phyloP scores from a whole-genome alignment of 2,329 filamentous ascomycete species.

The Epichloe scottii region DNA sequence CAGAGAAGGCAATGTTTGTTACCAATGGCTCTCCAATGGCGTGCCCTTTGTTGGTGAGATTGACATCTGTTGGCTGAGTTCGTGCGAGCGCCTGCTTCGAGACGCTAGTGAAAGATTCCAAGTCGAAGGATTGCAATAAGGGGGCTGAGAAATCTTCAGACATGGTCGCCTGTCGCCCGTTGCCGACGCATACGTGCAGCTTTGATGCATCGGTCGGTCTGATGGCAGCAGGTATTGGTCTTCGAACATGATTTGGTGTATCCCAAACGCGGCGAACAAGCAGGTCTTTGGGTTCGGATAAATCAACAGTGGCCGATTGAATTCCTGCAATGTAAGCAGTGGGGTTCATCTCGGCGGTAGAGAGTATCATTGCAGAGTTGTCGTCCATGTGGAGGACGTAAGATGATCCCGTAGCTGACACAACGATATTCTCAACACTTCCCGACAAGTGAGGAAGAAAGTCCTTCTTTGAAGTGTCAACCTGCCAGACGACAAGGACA shows the following conservation, averaged over 20 bases:
- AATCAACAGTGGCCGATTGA: conserved; percentile 48
- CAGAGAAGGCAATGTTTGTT: conserved; percentile 60
- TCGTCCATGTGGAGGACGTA: conserved; percentile 82
- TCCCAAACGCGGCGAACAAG: conserved; percentile 40
- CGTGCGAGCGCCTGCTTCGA: conserved; percentile 81
- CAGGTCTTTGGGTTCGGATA: conserved; percentile 37
- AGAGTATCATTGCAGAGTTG: conserved; percentile 83
- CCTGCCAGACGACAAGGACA: conserved; percentile 82
- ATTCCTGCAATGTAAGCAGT: conserved; percentile 75
- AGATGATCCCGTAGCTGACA: conserved; percentile 66
- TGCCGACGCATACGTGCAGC: conserved; percentile 56
- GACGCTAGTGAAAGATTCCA: conserved; percentile 64
- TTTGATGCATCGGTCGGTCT: conserved; percentile 50
- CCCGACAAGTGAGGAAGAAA: conserved; percentile 84
- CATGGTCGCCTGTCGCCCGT: conserved; percentile 43
- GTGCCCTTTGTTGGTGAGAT: conserved; percentile 57
- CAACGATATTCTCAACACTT: conserved; percentile 69
- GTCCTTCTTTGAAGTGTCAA: conserved; percentile 72
- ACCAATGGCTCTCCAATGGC: conserved; percentile 68
- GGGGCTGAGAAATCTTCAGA: conserved; percentile 39
- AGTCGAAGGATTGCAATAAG: conserved; percentile 72
- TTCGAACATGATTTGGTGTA: conserved; percentile 27
- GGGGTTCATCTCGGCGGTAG: conserved; percentile 78
- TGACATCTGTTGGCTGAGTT: conserved; percentile 75
- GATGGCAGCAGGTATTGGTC: conserved; percentile 46